Percentiles rank a stretch among this genome's conserved stretches.
These are phyloP conservation scores for Entomortierella beljakovae DNA, from an alignment of 192 early-diverging fungal genomes.

Conservation along the genomic window DNA sequence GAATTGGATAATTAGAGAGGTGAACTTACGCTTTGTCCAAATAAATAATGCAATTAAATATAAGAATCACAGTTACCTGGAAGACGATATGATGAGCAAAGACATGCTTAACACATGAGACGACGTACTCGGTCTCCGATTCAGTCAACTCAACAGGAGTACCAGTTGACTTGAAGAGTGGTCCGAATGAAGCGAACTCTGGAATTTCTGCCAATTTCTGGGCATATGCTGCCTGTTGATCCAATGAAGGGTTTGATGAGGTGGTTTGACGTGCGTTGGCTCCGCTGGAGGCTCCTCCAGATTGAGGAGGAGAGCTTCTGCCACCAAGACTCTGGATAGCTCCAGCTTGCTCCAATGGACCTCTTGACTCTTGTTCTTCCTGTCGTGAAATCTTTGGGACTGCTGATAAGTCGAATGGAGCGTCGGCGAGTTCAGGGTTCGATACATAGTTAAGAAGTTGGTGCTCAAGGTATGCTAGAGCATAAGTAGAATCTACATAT, in stretches of 20 bases:
- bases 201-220: slow-evolving; percentile 83
- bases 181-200: slow-evolving; percentile 85
- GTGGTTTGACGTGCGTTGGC: slow-evolving; percentile 48
- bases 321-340: slow-evolving; percentile 47
- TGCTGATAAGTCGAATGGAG: slow-evolving; percentile 80
- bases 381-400: slow-evolving; percentile 90
- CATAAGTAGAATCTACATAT: slow-evolving; percentile 79
- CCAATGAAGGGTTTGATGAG: slow-evolving; percentile 56
- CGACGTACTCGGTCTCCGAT: slow-evolving; percentile 95
- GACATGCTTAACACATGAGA: slow-evolving; percentile 94
- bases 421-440: slow-evolving; percentile 66
- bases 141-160: slow-evolving; percentile 89
- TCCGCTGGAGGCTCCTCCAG: slow-evolving; percentile 36
- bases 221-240: slow-evolving; percentile 81
- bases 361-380: slow-evolving; percentile 80
- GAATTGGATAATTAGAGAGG: neutral
- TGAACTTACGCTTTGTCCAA: too few species aligned
- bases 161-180: slow-evolving; percentile 86
- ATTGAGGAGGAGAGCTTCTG: slow-evolving; percentile 42
- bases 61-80: slow-evolving; percentile 79
- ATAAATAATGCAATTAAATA: too few species aligned
- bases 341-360: slow-evolving; percentile 58
- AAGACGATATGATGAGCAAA: slow-evolving; percentile 92
- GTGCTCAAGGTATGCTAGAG: slow-evolving; percentile 86
- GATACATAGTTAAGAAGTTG: slow-evolving; percentile 90